These are phyloP conservation scores for Camellia sinensis DNA, from an alignment of 148 eudicot genomes.

Conservation along the genomic window DNA sequence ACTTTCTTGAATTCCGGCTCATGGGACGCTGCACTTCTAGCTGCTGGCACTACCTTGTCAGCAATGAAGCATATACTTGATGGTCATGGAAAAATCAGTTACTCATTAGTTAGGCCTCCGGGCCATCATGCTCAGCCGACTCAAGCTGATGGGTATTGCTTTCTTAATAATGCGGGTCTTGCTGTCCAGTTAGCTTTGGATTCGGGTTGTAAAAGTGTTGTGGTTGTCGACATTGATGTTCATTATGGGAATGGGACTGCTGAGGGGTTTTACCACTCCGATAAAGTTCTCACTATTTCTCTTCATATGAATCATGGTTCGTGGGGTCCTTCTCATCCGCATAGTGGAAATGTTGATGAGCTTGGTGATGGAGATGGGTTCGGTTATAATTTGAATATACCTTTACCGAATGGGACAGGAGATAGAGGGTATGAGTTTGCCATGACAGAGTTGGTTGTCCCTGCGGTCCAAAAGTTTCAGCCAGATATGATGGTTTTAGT, in stretches of 20 bases:
- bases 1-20: slow-evolving; percentile 89
- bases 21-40: slow-evolving; percentile 81
- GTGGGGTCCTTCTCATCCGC: slow-evolving; percentile 98
- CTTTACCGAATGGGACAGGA: slow-evolving; percentile 89
- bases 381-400: slow-evolving; percentile 85
- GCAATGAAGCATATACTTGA: slow-evolving; percentile 78
- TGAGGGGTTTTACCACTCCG: slow-evolving; percentile 71
- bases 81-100: slow-evolving; percentile 53
- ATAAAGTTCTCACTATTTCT: slow-evolving; percentile 77
- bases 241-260: slow-evolving; percentile 97
- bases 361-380: slow-evolving; percentile 77
- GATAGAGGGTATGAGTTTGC: slow-evolving; percentile 69
- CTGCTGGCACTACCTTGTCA: slow-evolving; percentile 85
- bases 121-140: slow-evolving; percentile 98
- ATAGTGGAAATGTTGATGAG: slow-evolving; percentile 67
- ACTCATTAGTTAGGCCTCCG: slow-evolving; percentile 90
- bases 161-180: slow-evolving; percentile 82
- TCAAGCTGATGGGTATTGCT: slow-evolving; percentile 94
- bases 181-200: slow-evolving; percentile 62
- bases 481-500: slow-evolving; percentile 85
- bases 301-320: slow-evolving; percentile 99
- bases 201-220: slow-evolving; percentile 60
- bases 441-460: slow-evolving; percentile 64
- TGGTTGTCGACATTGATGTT: slow-evolving; percentile 91
- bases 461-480: slow-evolving; percentile 61